Evolutionary conservation across 768 basidiomycete genomes (phyloP), one percentile per base, ranked within the genome.

Genomic region (Mrakia gelida): DNA sequence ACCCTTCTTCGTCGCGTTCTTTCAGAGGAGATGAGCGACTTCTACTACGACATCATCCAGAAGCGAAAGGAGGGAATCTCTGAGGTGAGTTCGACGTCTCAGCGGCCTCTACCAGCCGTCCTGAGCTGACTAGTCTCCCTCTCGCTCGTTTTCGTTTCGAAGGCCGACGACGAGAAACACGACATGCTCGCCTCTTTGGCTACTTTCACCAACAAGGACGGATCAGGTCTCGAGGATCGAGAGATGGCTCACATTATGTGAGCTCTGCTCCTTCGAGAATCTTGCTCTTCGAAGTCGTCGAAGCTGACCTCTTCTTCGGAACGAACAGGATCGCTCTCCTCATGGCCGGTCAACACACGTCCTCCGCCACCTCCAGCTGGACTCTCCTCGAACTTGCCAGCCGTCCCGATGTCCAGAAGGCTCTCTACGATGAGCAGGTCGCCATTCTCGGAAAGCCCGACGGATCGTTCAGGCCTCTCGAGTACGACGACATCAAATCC

Each of bases 331-430:
- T 98, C 82, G 97, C 97, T 23, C 89, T 99, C 67, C 90, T 99
- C 80, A 98, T 99, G 97, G 97, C 97, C 63, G 97, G 97, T 56
- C 97, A 99, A 86, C 97, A 99, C 85, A 99, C 97, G 0, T 93
- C 92, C 81, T 97, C 97, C 21, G 91, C 97, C 2, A 91, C 93
- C 30, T 90, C 90, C 45, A 91, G 94, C 15, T 99, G 97, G 97
- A 84, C 91, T 23, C 87, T 98, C 56, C 89, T 98, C 62, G 94
- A 97, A 82, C 84, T 98, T 43, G 96, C 95, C 41, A 86, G 89
- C 80, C 88, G 90, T 68, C 88, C 88, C 0, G 89, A 92, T 34
- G 81, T 95, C 79, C 90, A 89, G 92, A 91, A 93, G 78, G 90
- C 89, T 13, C 86, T 98, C 13, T 98, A 93, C 85, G 86, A 92